phyloP scores from a whole-genome alignment of 2,329 filamentous ascomycete genomes.

The Alternaria alternata region DNA sequence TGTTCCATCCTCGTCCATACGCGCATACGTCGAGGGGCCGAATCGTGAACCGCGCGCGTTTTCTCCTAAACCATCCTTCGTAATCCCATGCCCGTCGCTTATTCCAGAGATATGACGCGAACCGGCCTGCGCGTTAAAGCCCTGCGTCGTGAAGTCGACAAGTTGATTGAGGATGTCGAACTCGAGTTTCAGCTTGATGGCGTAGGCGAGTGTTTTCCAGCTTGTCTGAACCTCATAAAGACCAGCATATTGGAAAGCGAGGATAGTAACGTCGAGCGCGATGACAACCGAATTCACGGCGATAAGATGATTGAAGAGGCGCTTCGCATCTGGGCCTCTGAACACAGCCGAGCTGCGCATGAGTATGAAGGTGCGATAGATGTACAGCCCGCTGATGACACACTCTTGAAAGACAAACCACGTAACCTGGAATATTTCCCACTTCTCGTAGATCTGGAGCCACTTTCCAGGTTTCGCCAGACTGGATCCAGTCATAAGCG shows the following conservation, averaged over 20 bases:
- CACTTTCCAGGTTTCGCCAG: slow-evolving; percentile 14
- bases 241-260: slow-evolving; percentile 51
- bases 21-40: slow-evolving; percentile 20
- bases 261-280: slow-evolving; percentile 49
- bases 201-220: slow-evolving; percentile 52
- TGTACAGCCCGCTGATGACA: slow-evolving; percentile 54
- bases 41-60: neutral
- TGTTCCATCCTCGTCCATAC: slow-evolving; percentile 22
- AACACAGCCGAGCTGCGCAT: slow-evolving; percentile 28
- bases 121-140: slow-evolving; percentile 7
- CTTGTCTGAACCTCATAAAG: slow-evolving; percentile 38
- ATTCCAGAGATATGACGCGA: neutral
- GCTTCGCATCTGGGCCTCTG: slow-evolving; percentile 16
- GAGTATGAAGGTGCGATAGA: slow-evolving; percentile 59
- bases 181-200: slow-evolving; percentile 61
- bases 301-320: slow-evolving; percentile 45
- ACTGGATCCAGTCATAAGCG: slow-evolving; percentile 62
- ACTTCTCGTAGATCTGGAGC: slow-evolving; percentile 30
- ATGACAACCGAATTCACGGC: slow-evolving; percentile 51
- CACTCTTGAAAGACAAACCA: slow-evolving; percentile 52
- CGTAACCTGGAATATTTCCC: slow-evolving; percentile 52
- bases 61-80: neutral
- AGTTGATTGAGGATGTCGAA: slow-evolving; percentile 59
- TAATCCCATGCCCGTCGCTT: neutral
- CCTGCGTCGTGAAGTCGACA: slow-evolving; percentile 24